Evolutionary conservation across 2,329 filamentous ascomycete genomes (phyloP).

Genomic region (Boeremia lycopersici): DNA sequence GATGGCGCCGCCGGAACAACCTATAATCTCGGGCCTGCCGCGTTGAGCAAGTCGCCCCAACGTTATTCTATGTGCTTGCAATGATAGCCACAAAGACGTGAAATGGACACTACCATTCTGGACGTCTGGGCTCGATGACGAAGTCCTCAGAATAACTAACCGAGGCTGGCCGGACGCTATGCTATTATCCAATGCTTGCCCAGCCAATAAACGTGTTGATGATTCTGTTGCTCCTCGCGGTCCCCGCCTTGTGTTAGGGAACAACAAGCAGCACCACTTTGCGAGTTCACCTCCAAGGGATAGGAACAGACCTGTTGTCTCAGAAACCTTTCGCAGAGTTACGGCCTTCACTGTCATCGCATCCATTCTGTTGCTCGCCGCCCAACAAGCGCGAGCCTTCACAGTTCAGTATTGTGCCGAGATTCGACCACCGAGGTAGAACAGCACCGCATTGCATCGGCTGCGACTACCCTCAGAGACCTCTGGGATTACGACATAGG

Average conservation of each 20-base stretch:
- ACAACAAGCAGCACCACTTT: neutral
- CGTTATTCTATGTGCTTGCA: neutral
- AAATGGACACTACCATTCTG: slow-evolving; percentile 25
- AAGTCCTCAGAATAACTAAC: slow-evolving; percentile 1
- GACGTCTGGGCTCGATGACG: slow-evolving; percentile 15
- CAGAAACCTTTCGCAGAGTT: no score
- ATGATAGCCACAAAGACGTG: slow-evolving; percentile 11
- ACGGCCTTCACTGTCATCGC: no score
- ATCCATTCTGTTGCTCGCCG: no score
- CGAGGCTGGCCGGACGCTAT: slow-evolving; percentile 5
- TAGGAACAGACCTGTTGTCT: neutral
- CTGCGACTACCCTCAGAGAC: neutral
- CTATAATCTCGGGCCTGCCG: slow-evolving; percentile 2
- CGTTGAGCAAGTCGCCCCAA: slow-evolving; percentile 3
- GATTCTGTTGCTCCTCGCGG: slow-evolving; percentile 1
- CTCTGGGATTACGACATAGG: neutral
- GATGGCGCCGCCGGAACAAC: slow-evolving; percentile 6
- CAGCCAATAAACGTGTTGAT: slow-evolving; percentile 9
- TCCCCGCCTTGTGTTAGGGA: neutral
- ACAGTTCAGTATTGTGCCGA: neutral
- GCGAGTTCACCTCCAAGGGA: neutral
- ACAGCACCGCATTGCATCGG: slow-evolving; percentile 3
- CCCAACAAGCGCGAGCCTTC: neutral
- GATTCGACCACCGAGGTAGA: slow-evolving; percentile 10
- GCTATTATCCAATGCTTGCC: no score